These are phyloP conservation scores for Penicillium sp. DNA, from an alignment of 2,329 filamentous ascomycete species.

Conservation along the genomic window DNA sequence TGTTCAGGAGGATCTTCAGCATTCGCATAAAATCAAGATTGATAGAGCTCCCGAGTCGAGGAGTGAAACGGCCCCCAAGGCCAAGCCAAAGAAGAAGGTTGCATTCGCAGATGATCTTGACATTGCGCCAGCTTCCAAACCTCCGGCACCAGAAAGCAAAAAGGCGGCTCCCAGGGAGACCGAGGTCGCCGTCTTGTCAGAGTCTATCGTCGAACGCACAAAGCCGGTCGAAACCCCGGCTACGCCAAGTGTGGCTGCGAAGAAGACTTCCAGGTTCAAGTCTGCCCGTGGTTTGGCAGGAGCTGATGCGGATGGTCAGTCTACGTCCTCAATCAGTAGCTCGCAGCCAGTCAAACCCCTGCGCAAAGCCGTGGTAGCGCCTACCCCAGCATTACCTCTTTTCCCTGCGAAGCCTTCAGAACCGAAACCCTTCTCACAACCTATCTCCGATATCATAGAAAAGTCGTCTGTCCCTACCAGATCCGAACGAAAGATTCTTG, in stretches of 20 bases:
- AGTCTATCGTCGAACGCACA: constrained; percentile 52
- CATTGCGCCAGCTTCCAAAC: constrained; percentile 60
- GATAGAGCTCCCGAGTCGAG: constrained; percentile 27
- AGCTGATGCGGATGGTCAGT: constrained; percentile 10
- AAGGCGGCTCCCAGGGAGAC: constrained; percentile 32
- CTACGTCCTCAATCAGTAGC: constrained; percentile 21
- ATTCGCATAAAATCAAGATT: constrained; percentile 30
- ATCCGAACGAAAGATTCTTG: constrained; percentile 58
- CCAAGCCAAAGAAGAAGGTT: constrained; percentile 67
- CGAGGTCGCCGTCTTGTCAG: constrained; percentile 43
- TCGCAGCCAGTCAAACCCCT: constrained; percentile 28
- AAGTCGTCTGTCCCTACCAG: constrained; percentile 40
- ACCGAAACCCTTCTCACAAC: constrained; percentile 46
- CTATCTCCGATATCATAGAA: constrained; percentile 34
- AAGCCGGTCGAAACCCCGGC: constrained; percentile 25
- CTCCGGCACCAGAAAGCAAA: constrained; percentile 32
- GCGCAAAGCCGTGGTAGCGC: constrained; percentile 28
- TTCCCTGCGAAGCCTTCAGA: constrained; percentile 44
- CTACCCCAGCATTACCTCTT: constrained; percentile 34
- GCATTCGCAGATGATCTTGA: constrained; percentile 79
- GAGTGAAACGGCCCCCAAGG: constrained; percentile 23
- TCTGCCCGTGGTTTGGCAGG: constrained; percentile 34
- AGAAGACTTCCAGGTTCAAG: constrained; percentile 53
- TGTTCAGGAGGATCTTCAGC: constrained; percentile 37
- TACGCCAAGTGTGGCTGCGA: constrained; percentile 33